These are phyloP conservation scores for Neurospora sp. DNA, from an alignment of 495 filamentous ascomycete genomes.

Conservation along the genomic window DNA sequence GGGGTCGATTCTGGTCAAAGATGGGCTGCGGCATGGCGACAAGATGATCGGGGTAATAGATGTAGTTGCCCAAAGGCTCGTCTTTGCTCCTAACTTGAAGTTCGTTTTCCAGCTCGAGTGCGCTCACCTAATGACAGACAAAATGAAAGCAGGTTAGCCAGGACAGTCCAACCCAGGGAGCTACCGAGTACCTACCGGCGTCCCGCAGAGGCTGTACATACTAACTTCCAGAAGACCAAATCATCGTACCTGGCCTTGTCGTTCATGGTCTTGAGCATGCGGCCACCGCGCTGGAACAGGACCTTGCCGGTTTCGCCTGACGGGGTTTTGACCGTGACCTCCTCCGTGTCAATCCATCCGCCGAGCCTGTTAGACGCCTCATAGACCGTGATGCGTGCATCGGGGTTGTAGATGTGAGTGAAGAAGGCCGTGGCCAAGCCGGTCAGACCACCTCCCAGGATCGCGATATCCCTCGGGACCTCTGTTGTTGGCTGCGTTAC, in stretches of 20 bases:
- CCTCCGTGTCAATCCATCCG: conserved; percentile 73
- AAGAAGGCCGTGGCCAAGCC: conserved; percentile 76
- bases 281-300: conserved; percentile 76
- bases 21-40: conserved; percentile 36
- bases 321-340: conserved; percentile 40
- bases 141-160: not conserved
- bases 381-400: conserved; percentile 60
- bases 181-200: not conserved
- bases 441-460: conserved; percentile 84
- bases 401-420: conserved; percentile 47
- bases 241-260: conserved; percentile 24
- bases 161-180: not conserved
- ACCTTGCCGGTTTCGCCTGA: conserved; percentile 43
- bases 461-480: conserved; percentile 45
- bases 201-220: conserved; percentile 13
- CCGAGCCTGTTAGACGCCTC: conserved; percentile 61
- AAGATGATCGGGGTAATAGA: conserved; percentile 89
- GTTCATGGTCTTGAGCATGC: conserved; percentile 54
- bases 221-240: conserved; percentile 33
- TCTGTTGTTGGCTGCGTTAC: not conserved
- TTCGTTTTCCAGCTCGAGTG: conserved; percentile 51
- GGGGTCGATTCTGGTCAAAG: not conserved
- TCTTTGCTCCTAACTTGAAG: conserved; percentile 38
- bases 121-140: conserved; percentile 41
- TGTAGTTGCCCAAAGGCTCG: conserved; percentile 54